Percentiles rank a stretch among this genome's conserved stretches.
These are phyloP conservation scores for Graphilbum fragrans DNA, from an alignment of 2,329 filamentous ascomycete genomes.

Conservation along the genomic window DNA sequence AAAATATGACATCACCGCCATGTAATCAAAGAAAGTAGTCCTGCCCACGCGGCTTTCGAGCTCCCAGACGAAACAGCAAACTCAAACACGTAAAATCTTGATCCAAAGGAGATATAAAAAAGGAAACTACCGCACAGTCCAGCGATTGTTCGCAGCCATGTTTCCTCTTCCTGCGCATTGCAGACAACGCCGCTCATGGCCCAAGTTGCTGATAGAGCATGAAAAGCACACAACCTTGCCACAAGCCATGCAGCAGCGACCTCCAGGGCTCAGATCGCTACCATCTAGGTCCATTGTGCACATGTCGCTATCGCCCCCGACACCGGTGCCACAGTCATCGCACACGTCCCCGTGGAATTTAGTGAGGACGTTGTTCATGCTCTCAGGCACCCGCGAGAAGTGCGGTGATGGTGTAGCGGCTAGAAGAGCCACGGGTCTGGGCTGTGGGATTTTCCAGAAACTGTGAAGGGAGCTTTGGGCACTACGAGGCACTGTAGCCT, in stretches of 20 bases:
- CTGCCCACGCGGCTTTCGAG: too few relatives aligned
- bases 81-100: too few relatives aligned
- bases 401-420: conserved; percentile 12
- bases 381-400: neutral
- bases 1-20: too few relatives aligned
- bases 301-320: conserved; percentile 22
- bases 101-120: too few relatives aligned
- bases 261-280: conserved; percentile 12
- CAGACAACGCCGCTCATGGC: conserved; percentile 39
- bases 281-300: conserved; percentile 27
- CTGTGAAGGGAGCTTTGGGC: conserved; percentile 42
- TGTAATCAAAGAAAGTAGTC: too few relatives aligned
- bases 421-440: conserved; percentile 18
- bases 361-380: conserved; percentile 15
- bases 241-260: conserved; percentile 33
- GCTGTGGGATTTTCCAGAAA: conserved; percentile 42
- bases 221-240: conserved; percentile 44
- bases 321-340: conserved; percentile 36
- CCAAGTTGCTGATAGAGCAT: conserved; percentile 47
- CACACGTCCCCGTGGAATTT: conserved; percentile 19
- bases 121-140: too few relatives aligned
- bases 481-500: neutral
- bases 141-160: too few relatives aligned
- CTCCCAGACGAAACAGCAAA: too few relatives aligned
- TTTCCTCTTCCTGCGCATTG: conserved; percentile 31